phyloP scores from a whole-genome alignment of 345 rosid species.

The Atalantia buxifolia region DNA sequence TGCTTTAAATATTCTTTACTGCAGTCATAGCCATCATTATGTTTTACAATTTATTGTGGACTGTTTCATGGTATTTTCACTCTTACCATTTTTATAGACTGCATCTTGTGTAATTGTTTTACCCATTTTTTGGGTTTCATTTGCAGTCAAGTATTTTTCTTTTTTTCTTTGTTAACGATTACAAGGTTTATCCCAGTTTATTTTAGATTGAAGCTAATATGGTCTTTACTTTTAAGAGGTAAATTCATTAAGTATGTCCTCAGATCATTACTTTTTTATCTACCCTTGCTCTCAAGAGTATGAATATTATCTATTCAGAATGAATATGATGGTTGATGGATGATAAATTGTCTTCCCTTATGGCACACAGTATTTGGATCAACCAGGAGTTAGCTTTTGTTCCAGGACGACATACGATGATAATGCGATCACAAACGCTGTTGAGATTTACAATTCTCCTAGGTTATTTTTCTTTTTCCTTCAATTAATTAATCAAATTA shows the following conservation, averaged over 20 bases:
- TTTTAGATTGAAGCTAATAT: not conserved
- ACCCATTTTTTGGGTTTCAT: not conserved
- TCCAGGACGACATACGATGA: conserved; percentile 57
- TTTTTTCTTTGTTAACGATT: not conserved
- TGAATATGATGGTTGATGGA: not conserved
- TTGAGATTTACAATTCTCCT: conserved; percentile 51
- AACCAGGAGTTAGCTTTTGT: conserved; percentile 54
- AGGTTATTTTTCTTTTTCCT: conserved; percentile 22
- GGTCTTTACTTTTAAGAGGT: not conserved
- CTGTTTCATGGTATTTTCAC: not conserved
- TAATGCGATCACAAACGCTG: conserved; percentile 60
- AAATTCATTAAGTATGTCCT: not conserved
- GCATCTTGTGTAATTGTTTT: not conserved
- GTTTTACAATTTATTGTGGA: not conserved
- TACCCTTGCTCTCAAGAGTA: not conserved
- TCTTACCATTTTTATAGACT: not conserved
- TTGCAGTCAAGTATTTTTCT: not conserved
- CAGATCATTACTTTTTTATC: not conserved
- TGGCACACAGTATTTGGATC: conserved; percentile 46
- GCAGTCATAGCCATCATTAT: not conserved
- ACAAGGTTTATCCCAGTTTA: not conserved
- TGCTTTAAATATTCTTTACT: not conserved
- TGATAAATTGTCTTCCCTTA: not conserved
- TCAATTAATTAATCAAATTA: not conserved
- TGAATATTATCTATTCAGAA: not conserved